A percentile compares a stretch with the other conserved stretches of the same genome.
Conservation (phyloP, 805 yeast genomes). For the Schwanniomyces polymorphus region DNA sequence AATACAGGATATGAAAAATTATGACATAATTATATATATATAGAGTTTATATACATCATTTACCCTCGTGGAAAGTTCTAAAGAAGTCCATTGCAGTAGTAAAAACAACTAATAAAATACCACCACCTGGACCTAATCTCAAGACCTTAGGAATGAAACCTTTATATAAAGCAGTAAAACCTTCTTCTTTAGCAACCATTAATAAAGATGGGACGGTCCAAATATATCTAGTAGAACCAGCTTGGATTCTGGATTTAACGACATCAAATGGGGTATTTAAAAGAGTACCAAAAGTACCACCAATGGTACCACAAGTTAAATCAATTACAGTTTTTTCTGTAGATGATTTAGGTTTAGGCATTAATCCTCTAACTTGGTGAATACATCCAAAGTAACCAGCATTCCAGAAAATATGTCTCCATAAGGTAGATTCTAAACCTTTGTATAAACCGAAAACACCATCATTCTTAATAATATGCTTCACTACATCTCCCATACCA, state of each 20-base stretch:
- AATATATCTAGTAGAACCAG: slow-evolving; percentile 81
- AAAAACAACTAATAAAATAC: slow-evolving; percentile 95
- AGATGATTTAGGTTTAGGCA: slow-evolving; percentile 75
- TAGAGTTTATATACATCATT: slow-evolving; percentile 1
- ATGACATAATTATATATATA: neutral
- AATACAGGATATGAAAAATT: neutral
- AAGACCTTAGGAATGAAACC: slow-evolving; percentile 97
- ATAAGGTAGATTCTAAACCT: slow-evolving; percentile 94
- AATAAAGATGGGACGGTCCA: slow-evolving; percentile 86
- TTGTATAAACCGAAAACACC: slow-evolving; percentile 86
- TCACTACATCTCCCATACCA: slow-evolving; percentile 81
- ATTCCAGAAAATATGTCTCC: slow-evolving; percentile 97
- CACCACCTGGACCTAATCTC: slow-evolving; percentile 99
- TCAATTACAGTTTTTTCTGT: slow-evolving; percentile 82
- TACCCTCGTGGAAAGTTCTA: slow-evolving; percentile 47
- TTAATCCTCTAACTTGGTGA: slow-evolving; percentile 74
- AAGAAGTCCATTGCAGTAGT: slow-evolving; percentile 93
- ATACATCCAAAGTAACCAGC: slow-evolving; percentile 97
- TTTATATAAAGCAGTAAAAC: slow-evolving; percentile 85
- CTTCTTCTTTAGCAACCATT: slow-evolving; percentile 85
- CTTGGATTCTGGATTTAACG: slow-evolving; percentile 95
- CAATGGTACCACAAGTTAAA: slow-evolving; percentile 88
- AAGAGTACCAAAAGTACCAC: slow-evolving; percentile 96
- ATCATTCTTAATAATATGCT: slow-evolving; percentile 66
- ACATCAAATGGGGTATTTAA: slow-evolving; percentile 97